A percentile compares a stretch with the other conserved stretches of the same genome.
phyloP scores from a whole-genome alignment of 352 stramenopile species.

The Phytophthora hybrid region DNA sequence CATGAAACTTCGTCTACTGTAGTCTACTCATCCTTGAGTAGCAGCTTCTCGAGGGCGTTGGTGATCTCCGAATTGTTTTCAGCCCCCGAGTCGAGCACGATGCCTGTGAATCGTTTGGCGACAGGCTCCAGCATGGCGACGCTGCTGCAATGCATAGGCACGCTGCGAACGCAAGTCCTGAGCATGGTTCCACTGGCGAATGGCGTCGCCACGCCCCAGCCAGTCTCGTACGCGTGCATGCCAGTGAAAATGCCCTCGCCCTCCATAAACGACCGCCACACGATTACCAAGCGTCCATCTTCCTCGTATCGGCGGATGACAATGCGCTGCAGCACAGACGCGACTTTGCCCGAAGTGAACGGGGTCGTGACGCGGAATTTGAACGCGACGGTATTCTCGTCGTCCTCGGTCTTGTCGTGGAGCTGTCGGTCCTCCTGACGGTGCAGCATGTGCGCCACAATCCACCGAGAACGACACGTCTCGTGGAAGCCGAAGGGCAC shows the following conservation, averaged over 20 bases:
- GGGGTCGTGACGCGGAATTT: slow-evolving; percentile 28
- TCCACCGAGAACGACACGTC: slow-evolving; percentile 7
- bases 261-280: slow-evolving; percentile 33
- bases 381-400: slow-evolving; percentile 21
- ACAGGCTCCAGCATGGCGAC: not conserved
- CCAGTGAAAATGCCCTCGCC: slow-evolving; percentile 28
- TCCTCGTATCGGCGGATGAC: slow-evolving; percentile 22
- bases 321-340: slow-evolving; percentile 29
- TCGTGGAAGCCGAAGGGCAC: slow-evolving; percentile 19
- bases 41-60: slow-evolving; percentile 3
- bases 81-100: slow-evolving; percentile 1
- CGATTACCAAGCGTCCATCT: slow-evolving; percentile 19
- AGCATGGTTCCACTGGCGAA: slow-evolving; percentile 14
- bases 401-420: slow-evolving; percentile 14
- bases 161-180: slow-evolving; percentile 15
- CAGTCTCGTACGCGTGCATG: slow-evolving; percentile 32
- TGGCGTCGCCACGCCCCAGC: slow-evolving; percentile 16
- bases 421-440: slow-evolving; percentile 22
- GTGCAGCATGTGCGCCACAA: slow-evolving; percentile 12
- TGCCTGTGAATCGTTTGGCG: slow-evolving; percentile 6
- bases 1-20: not conserved
- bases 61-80: slow-evolving; percentile 6
- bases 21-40: not conserved
- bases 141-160: slow-evolving; percentile 27
- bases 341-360: slow-evolving; percentile 8